These are phyloP conservation scores for Puya raimondii DNA, from an alignment of 176 grass and related monocot genomes.

Conservation along the genomic window DNA sequence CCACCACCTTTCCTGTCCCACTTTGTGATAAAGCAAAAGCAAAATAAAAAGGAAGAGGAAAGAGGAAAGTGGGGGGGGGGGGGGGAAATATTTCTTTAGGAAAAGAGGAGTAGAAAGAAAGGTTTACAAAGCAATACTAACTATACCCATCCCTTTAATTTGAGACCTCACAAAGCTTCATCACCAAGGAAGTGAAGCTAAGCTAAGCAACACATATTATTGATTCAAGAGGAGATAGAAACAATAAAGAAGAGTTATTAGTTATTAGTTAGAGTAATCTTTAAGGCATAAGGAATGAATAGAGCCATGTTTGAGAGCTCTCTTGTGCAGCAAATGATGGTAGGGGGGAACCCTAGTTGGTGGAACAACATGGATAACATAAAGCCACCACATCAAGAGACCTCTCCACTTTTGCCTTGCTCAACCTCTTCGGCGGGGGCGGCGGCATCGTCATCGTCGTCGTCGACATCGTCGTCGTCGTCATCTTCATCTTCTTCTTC, in stretches of 20 bases:
- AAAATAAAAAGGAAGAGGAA: not conserved
- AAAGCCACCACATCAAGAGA: slow-evolving; percentile 5
- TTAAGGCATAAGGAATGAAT: slow-evolving; percentile 11
- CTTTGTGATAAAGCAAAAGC: slow-evolving; percentile 25
- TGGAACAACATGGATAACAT: slow-evolving; percentile 8
- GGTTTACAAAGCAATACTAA: not conserved
- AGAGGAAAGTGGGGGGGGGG: not conserved
- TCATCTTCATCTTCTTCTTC: slow-evolving; percentile 21
- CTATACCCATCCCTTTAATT: slow-evolving; percentile 2
- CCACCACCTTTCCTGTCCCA: slow-evolving; percentile 7
- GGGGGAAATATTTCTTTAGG: not conserved
- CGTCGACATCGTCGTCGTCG: not conserved
- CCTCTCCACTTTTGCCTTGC: not conserved
- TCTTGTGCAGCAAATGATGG: slow-evolving; percentile 13
- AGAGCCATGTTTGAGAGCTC: slow-evolving; percentile 8
- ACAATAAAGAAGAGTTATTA: not conserved
- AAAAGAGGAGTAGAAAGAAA: slow-evolving; percentile 14
- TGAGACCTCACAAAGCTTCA: not conserved
- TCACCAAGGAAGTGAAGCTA: not conserved
- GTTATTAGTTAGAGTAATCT: not conserved
- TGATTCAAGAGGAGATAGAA: not conserved
- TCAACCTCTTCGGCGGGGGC: not conserved
- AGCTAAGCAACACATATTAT: not conserved
- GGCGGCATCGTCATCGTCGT: not conserved
- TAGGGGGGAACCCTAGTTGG: slow-evolving; percentile 11